Conservation (phyloP, 2,329 filamentous ascomycete genomes). For the Diaporthe sp. region DNA sequence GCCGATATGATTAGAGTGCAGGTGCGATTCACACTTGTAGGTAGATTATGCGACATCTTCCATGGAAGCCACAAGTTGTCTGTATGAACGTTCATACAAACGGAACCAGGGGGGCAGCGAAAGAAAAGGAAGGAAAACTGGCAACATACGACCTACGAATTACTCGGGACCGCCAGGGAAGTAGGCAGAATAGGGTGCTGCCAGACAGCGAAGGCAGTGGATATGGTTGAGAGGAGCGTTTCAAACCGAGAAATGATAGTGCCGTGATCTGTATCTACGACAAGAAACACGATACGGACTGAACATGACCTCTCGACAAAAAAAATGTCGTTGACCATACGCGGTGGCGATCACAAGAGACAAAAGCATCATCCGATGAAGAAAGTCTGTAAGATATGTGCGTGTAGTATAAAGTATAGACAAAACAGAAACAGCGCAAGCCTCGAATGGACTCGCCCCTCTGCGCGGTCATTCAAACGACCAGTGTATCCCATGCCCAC, state of each 20-base stretch:
- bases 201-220: neutral
- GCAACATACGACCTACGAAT: neutral
- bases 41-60: no score
- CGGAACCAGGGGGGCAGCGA: neutral
- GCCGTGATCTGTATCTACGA: no score
- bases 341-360: neutral
- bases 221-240: neutral
- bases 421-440: neutral
- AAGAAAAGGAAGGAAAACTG: no score
- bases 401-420: constrained; percentile 23
- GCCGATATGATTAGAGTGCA: neutral
- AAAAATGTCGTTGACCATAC: neutral
- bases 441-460: neutral
- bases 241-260: accelerated
- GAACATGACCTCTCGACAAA: neutral
- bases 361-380: neutral
- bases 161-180: neutral
- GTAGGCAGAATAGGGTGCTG: neutral
- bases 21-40: neutral
- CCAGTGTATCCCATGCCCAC: neutral
- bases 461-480: neutral
- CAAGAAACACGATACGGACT: no score
- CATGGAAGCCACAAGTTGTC: neutral
- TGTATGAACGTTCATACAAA: neutral
- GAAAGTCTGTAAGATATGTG: neutral